Percentiles rank a stretch among this genome's conserved stretches.
These are phyloP conservation scores for Ballota nigra DNA, from an alignment of 257 asterid species.

Conservation along the genomic window DNA sequence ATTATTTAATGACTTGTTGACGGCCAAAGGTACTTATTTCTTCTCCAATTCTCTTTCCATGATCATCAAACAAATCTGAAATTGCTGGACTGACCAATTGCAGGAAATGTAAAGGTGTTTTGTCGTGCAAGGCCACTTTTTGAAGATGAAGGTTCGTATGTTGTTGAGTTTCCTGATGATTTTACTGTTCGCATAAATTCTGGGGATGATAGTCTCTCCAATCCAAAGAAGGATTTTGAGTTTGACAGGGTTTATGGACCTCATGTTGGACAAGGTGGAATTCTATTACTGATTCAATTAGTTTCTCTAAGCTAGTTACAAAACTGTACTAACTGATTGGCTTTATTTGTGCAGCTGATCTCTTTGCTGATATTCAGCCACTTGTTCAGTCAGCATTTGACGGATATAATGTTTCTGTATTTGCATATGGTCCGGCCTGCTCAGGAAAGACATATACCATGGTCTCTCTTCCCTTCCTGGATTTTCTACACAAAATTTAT, in stretches of 20 bases:
- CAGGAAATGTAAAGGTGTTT: slow-evolving; percentile 92
- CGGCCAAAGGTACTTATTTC: slow-evolving; percentile 70
- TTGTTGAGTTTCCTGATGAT: slow-evolving; percentile 91
- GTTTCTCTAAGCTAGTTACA: slow-evolving; percentile 25
- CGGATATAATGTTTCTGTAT: slow-evolving; percentile 82
- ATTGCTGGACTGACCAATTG: slow-evolving; percentile 30
- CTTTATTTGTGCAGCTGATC: slow-evolving; percentile 70
- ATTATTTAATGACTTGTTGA: slow-evolving; percentile 82
- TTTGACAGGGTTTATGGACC: slow-evolving; percentile 98
- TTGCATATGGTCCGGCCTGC: slow-evolving; percentile 84
- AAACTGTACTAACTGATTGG: slow-evolving; percentile 31
- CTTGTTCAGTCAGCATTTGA: slow-evolving; percentile 99
- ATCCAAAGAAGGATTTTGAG: slow-evolving; percentile 96
- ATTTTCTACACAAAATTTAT: slow-evolving; percentile 12
- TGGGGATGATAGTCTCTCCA: slow-evolving; percentile 67
- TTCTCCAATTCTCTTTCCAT: slow-evolving; percentile 22
- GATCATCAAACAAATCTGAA: slow-evolving; percentile 25
- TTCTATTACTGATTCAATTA: slow-evolving; percentile 8
- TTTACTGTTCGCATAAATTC: slow-evolving; percentile 70
- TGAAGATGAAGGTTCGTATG: slow-evolving; percentile 86
- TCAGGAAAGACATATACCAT: slow-evolving; percentile 94
- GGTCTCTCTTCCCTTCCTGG: slow-evolving; percentile 49
- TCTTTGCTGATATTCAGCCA: slow-evolving; percentile 90
- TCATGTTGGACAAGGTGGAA: slow-evolving; percentile 91
- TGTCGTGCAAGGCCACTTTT: slow-evolving; percentile 94